Evolutionary conservation across 177 flowering plant species (phyloP), one percentile per base, ranked within the genome.

Genomic region (Vitis hybrid): DNA sequence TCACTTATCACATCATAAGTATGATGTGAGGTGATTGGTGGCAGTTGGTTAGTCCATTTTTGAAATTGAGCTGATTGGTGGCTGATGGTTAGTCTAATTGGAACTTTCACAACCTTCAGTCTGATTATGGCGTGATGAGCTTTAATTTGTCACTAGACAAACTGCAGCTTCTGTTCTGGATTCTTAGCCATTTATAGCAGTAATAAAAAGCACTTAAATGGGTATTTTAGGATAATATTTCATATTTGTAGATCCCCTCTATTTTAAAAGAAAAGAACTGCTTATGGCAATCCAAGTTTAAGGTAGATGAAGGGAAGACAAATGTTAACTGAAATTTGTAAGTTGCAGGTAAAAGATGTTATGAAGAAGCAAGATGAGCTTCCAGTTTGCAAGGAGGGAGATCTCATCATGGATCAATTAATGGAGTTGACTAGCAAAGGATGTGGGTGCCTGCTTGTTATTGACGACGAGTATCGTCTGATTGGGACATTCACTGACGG

Each of bases 401-500:
- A 92, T 78, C 62, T 92, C 66, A 96, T 96, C 77, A 93, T 92
- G 98, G 97, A 96, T 79, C 99, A 93, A 79, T 84, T 95, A 3
- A 85, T 91, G 56, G 99, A 93, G 84, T 90, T 92, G 16, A 91
- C 97, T 0, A 96, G 97, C 63, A 93, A 93, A 79, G 99, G 99
- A 54, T 96, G 98, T 62, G 99, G 99, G 11, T 92, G 99, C 80
- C 82, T 96, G 78, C 94, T 96, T 59, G 97, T 96, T 24, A 72
- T 94, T 30, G 93, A 92, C 21, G 86, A 89, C n/a, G 76, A 81
- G 2, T 70, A 82, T 73, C 91, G 80, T 70, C 81, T 96, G 71
- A 84, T 91, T 35, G 99, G 98, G 35, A 96, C 99, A 48, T 96
- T 96, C 72, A 96, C 98, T 1, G 98, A 96, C 79, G 99, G 97